Base-by-base conservation (phyloP, 768 basidiomycete genomes). In the Boletus coccyginus region DNA sequence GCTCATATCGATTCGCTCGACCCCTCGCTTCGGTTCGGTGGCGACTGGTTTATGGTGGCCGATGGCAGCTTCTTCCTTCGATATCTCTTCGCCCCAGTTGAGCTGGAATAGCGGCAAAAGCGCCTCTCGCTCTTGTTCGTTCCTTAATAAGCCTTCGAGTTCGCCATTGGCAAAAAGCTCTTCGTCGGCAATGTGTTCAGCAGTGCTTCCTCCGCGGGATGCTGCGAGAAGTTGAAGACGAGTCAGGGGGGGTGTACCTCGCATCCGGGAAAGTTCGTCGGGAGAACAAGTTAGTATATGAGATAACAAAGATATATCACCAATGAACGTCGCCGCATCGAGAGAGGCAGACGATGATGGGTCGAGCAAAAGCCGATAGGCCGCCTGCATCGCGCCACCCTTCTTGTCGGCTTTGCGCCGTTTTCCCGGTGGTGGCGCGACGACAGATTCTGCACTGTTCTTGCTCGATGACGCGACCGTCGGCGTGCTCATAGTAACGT, bases 151-250 rank as follows among this genome's bases (percentile, higher is more conserved):
- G 19, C 73, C 77, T 52, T 90, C 88, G 29, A 88, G 67, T 68
- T 92, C 90, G 3, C 83, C 86, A 32, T 81, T 78, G 4, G 72
- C 79, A 56, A 92, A 90, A 24, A 92, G 72, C 55, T 92, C 90
- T 9, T 89, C 85, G 57, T 93, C 90, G 2, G 63, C 58, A 19
- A 92, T 81, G 21, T 77, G 71, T 24, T 74, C 73, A 36, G 70
- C 75, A 7, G 73, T 74, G 46, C 77, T 77, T 36, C 84, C 85
- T 44, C 88, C 86, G 43, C 87, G 84, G 45, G 76, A 74, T 12
- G 76, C 73, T 0, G 77, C 72, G 35, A 92, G 78, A 29, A 85
- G 70, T 59, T 90, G 87, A 10, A 92, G 77, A 35, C 90, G 87
- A 3, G 86, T 84, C 27, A 27, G 27, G 3, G 84, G 89, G 24